Evolutionary conservation across 2,329 filamentous ascomycete species (phyloP), one percentile per base, ranked within the genome.

Genomic region (Hypoxylon sp.): DNA sequence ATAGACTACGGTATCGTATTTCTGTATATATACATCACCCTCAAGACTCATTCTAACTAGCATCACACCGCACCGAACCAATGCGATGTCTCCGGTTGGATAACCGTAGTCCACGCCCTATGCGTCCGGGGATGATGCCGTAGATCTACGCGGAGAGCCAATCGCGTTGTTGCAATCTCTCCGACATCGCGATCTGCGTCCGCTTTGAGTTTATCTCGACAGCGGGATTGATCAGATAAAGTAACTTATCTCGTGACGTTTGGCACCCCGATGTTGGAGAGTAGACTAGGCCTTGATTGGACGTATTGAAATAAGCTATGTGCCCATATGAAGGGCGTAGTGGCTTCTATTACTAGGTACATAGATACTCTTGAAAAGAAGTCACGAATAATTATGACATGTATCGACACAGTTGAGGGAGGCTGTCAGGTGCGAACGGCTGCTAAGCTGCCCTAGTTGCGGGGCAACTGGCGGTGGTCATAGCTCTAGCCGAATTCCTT

Each of bases 101-200:
- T 37, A 20, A 14, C 37, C 42, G 1, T 40, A 35, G 13, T 22
- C 25, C 35, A 53, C 65, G 65, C 65, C 65, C 61, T 68, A 48
- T 64, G 60, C 35, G 17, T 53, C 37, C 57, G 46, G 20, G 37
- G 44, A 48, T 59, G 64, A 68, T 68, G 61, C 56, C 20, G 56
- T 61, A 58, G 56, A 68, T 68, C 61, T 54, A 37, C 30, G 8
- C 31, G 35, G 33, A 22, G 51, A 27, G 8, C 65, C 65, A 68
- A 68, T 64, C 30, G 53, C 31, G 17, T 48, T 8, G 22, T 54
- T 17, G 44, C 13, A 61, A 57, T 27, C n/a, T 49, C 56, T 37
- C 56, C 56, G 51, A 62, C 54, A 69, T 59, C 53, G 58, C 61
- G 56, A 61, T 54, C 55, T 61, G n/a, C 25, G 56, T 33, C 27